Percentiles rank a stretch among this genome's conserved stretches.
phyloP scores from a whole-genome alignment of 352 stramenopile species.

The Globisporangium cederbergense region DNA sequence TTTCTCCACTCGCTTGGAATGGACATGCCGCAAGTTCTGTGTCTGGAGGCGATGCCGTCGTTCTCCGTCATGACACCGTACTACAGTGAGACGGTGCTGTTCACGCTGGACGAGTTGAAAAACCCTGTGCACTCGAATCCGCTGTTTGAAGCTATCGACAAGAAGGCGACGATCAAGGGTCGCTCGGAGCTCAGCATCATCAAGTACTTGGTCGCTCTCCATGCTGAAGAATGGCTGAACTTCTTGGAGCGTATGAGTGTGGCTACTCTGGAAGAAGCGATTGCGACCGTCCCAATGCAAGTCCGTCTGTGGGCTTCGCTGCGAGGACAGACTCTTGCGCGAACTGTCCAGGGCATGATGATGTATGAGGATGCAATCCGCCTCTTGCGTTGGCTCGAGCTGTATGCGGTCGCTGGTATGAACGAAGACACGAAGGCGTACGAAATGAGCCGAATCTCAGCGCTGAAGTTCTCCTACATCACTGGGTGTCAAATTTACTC shows the following conservation, averaged over 20 bases:
- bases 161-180: conserved; percentile 69
- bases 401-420: conserved; percentile 65
- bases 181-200: conserved; percentile 81
- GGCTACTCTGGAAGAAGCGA: conserved; percentile 60
- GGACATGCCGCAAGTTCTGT: conserved; percentile 74
- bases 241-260: conserved; percentile 83
- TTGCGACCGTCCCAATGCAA: conserved; percentile 59
- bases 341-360: conserved; percentile 88
- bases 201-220: conserved; percentile 86
- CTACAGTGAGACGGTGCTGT: conserved; percentile 86
- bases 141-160: conserved; percentile 74
- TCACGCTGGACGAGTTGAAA: conserved; percentile 85
- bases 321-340: conserved; percentile 81
- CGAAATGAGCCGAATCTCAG: conserved; percentile 83
- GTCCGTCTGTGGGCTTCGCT: conserved; percentile 84
- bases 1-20: conserved; percentile 85
- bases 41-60: conserved; percentile 80
- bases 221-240: conserved; percentile 87
- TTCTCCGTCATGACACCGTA: conserved; percentile 89
- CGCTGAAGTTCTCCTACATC: conserved; percentile 88
- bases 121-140: conserved; percentile 77
- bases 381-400: conserved; percentile 81
- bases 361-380: conserved; percentile 86
- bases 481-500: conserved; percentile 88
- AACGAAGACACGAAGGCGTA: conserved; percentile 62